Evolutionary conservation across 176 grass and related monocot genomes (phyloP).

Genomic region (Cenchrus purpureus): DNA sequence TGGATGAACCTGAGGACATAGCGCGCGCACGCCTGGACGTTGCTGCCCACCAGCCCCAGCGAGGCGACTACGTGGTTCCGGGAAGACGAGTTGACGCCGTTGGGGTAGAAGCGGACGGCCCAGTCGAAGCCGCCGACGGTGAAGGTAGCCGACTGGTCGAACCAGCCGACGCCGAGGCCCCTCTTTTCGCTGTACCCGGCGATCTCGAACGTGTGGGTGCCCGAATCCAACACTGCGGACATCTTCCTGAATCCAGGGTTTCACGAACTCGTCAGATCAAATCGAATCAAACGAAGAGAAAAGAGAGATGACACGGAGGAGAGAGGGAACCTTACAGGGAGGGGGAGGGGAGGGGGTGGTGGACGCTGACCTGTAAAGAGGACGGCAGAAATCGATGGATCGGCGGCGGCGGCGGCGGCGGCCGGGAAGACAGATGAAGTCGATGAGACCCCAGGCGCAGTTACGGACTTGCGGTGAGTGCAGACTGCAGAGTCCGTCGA

Average conservation of each 20-base stretch:
- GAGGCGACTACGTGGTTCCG: neutral
- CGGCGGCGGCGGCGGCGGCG: too few species aligned
- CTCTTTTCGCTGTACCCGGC: neutral
- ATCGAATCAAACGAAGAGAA: too few species aligned
- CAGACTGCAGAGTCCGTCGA: too few species aligned
- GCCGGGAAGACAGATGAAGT: too few species aligned
- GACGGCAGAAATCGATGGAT: too few species aligned
- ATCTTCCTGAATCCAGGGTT: neutral
- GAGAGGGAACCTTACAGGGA: too few species aligned
- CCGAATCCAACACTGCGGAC: neutral
- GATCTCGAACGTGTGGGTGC: neutral
- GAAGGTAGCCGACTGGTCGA: neutral
- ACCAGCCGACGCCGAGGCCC: neutral
- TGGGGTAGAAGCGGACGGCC: neutral
- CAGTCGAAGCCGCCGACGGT: neutral
- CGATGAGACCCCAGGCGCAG: too few species aligned
- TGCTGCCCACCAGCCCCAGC: neutral
- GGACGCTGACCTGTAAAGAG: too few species aligned
- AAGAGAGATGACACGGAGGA: too few species aligned
- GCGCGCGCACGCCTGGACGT: neutral
- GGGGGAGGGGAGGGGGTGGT: too few species aligned
- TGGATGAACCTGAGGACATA: neutral
- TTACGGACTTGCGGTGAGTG: too few species aligned
- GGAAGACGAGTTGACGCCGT: neutral
- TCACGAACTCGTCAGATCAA: neutral